Evolutionary conservation across 768 basidiomycete genomes (phyloP), one percentile per base, ranked within the genome.

Genomic region (Gymnopilus junonius): DNA sequence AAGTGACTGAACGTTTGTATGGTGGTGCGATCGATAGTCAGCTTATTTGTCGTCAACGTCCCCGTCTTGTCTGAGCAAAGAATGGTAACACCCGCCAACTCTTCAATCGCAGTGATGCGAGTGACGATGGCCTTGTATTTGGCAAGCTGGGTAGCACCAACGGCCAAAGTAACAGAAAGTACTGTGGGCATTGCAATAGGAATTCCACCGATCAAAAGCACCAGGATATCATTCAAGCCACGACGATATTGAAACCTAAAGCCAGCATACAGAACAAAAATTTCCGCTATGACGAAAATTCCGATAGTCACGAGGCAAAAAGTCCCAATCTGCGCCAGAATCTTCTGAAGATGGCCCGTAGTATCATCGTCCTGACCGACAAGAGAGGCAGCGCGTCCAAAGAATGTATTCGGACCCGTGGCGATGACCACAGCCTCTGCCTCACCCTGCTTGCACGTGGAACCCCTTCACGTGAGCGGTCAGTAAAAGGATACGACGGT

Each of bases 161-260:
- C 96, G 55, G 97, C 97, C 71, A 98, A 94, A 31, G 97, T 98
- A 77, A 98, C 97, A 59, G 95, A 97, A 62, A 99, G 80, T 67
- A 99, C 96, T 61, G 97, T 99, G 68, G 97, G 97, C 97, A 99
- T 99, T 74, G 97, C 97, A 78, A 98, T 99, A 71, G 97, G 97
- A 74, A 99, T 99, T 83, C 97, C 97, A 84, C 97, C 97, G 79
- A 99, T 99, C 88, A 99, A 87, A 75, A 99, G 93, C 66, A 98
- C 97, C 40, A 99, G 87, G 80, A 98, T 95, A 83, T 95, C 92
- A 86, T 99, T 89, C 70, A 98, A 89, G 81, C 96, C 97, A 65
- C 91, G 91, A 72, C 97, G 93, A 81, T 99, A 99, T 59, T 72
- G 79, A 85, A 92, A 98, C 64, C 82, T 84, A 91, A 95, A 98